phyloP scores from a whole-genome alignment of 306 rosid species.

The Cicer yamashitae region DNA sequence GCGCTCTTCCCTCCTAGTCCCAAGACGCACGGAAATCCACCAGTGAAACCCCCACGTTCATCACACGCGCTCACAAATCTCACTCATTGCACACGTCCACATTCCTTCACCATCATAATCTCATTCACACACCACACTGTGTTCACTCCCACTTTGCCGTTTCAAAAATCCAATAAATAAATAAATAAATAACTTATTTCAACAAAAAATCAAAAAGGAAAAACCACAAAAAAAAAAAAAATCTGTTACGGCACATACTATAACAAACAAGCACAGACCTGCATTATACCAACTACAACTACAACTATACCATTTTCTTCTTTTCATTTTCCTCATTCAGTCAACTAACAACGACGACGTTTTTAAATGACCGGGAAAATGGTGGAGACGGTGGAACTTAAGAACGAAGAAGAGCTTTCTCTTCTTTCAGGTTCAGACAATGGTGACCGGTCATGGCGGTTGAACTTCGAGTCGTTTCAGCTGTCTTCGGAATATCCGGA shows the following conservation, averaged over 20 bases:
- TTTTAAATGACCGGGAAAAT: conserved; percentile 42
- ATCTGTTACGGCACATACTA: conserved; percentile 24
- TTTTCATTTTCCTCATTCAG: neutral
- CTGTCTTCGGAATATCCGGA: conserved; percentile 55
- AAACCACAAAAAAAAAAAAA: neutral
- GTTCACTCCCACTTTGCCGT: conserved; percentile 30
- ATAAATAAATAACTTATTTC: too few species aligned
- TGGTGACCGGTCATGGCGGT: conserved; percentile 82
- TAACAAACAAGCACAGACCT: neutral
- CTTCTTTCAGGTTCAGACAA: conserved; percentile 57
- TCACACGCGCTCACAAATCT: neutral
- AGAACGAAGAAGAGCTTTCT: conserved; percentile 62
- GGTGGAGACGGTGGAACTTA: conserved; percentile 52
- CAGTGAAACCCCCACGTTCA: neutral
- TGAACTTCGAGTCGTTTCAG: conserved; percentile 81
- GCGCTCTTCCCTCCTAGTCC: neutral
- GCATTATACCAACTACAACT: conserved; percentile 32
- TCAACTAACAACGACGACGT: conserved; percentile 39
- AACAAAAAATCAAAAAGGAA: too few species aligned
- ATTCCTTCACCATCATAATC: too few species aligned
- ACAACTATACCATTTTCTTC: neutral
- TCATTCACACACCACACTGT: neutral
- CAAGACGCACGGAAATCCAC: neutral
- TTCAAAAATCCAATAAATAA: neutral
- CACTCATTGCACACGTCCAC: neutral